These are phyloP conservation scores for Diplodia intermedia DNA, from an alignment of 2,329 filamentous ascomycete genomes.

Conservation along the genomic window DNA sequence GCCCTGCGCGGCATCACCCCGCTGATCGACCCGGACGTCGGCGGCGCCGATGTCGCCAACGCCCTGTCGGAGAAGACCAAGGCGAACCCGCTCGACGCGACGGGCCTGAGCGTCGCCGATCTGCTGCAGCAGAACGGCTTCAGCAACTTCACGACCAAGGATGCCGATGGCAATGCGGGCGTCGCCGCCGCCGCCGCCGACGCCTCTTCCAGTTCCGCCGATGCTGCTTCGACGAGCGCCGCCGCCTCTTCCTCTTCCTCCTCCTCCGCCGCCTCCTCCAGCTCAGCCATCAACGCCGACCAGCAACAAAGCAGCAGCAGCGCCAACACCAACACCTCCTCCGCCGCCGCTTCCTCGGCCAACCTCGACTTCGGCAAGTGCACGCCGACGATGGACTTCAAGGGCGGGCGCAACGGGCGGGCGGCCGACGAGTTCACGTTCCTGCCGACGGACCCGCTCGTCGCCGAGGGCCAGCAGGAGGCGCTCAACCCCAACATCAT, in stretches of 20 bases:
- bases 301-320: background rate
- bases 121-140: slow-evolving; percentile 69
- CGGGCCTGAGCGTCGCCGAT: slow-evolving; percentile 70
- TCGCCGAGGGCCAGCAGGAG: slow-evolving; percentile 68
- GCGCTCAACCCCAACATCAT: slow-evolving; percentile 76
- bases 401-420: slow-evolving; percentile 61
- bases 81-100: slow-evolving; percentile 62
- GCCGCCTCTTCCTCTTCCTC: slow-evolving; percentile 24
- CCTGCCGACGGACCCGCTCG: slow-evolving; percentile 68
- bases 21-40: slow-evolving; percentile 69
- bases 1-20: slow-evolving; percentile 71
- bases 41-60: slow-evolving; percentile 64
- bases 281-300: background rate
- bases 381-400: slow-evolving; percentile 65
- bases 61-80: slow-evolving; percentile 63
- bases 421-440: slow-evolving; percentile 68
- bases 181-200: slow-evolving; percentile 33
- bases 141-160: slow-evolving; percentile 61
- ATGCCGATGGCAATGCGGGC: slow-evolving; percentile 30
- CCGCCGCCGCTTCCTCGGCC: slow-evolving; percentile 19
- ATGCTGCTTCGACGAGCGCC: slow-evolving; percentile 31
- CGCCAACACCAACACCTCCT: slow-evolving; percentile 20
- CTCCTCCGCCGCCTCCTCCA: slow-evolving; percentile 26
- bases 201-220: background rate
- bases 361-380: slow-evolving; percentile 48